These are phyloP conservation scores for Myochromella boudieri DNA, from an alignment of 768 basidiomycete genomes.

Conservation along the genomic window DNA sequence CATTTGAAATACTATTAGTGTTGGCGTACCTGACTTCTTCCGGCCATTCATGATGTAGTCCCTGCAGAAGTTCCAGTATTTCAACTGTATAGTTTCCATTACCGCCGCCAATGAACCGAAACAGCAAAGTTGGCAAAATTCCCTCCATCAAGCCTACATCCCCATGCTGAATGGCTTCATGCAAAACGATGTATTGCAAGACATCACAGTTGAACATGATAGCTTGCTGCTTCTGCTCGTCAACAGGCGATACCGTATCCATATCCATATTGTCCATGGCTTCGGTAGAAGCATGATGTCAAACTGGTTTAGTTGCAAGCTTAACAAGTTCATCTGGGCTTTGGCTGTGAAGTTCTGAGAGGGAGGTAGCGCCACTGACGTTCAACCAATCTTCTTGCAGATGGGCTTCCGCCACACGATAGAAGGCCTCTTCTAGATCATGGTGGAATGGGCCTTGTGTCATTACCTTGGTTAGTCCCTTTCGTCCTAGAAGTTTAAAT, in stretches of 20 bases:
- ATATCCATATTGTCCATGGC: constrained; percentile 19
- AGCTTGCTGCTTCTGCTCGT: constrained; percentile 19
- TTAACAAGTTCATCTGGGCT: constrained; percentile 24
- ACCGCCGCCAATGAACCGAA: constrained; percentile 17
- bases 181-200: constrained; percentile 34
- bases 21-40: constrained; percentile 26
- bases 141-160: constrained; percentile 10
- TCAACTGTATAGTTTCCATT: constrained; percentile 34
- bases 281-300: constrained; percentile 27
- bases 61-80: constrained; percentile 33
- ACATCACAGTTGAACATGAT: constrained; percentile 36
- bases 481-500: constrained; percentile 29
- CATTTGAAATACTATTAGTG: no score
- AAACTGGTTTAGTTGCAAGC: constrained; percentile 26
- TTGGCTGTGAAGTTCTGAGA: constrained; percentile 24
- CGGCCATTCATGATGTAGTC: constrained; percentile 29
- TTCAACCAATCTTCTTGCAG: constrained; percentile 31
- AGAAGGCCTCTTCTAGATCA: constrained; percentile 33
- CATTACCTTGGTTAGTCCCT: constrained; percentile 21
- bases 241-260: constrained; percentile 12
- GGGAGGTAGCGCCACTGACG: constrained; percentile 19
- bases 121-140: neutral
- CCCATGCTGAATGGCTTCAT: constrained; percentile 33
- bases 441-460: constrained; percentile 34
- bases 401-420: constrained; percentile 36